Conservation (phyloP, 352 stramenopile species). For the Blastocystis sp. region DNA sequence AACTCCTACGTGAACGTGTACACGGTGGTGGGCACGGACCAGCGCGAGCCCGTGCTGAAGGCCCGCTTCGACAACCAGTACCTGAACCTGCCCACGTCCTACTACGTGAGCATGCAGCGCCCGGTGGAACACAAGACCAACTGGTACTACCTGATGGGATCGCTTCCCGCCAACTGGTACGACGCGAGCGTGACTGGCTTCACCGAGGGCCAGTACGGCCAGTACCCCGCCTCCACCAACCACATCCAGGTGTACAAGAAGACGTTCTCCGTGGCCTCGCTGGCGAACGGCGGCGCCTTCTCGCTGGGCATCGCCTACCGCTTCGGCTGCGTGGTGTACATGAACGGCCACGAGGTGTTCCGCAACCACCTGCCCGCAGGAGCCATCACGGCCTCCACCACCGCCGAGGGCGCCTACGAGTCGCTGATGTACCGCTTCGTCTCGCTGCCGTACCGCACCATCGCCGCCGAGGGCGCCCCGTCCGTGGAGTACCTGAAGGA, state of each 20-base stretch:
- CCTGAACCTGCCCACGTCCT: neutral
- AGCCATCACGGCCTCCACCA: neutral
- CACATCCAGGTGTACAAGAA: conserved; percentile 47
- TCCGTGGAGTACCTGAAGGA: neutral
- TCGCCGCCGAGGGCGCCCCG: neutral
- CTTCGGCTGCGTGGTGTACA: conserved; percentile 55
- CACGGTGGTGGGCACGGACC: neutral
- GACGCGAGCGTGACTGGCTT: neutral
- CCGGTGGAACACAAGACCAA: neutral
- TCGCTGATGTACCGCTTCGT: conserved; percentile 29
- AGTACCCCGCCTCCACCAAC: conserved; percentile 10
- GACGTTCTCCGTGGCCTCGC: conserved; percentile 6
- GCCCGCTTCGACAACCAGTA: neutral
- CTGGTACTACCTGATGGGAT: conserved; percentile 37
- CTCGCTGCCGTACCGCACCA: conserved; percentile 7
- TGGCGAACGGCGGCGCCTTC: conserved; percentile 4
- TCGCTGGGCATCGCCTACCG: conserved; percentile 38
- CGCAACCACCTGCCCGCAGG: neutral
- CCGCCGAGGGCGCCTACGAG: neutral
- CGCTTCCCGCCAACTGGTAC: conserved; percentile 2
- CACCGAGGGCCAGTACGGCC: neutral
- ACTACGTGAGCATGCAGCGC: neutral
- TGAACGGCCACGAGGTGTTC: conserved; percentile 68
- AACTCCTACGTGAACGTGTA: conserved; percentile 18
- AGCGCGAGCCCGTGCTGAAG: conserved; percentile 6